A percentile compares a stretch with the other conserved stretches of the same genome.
Conservation (phyloP, 2,329 filamentous ascomycete genomes). For the Hypoxylon sp. region DNA sequence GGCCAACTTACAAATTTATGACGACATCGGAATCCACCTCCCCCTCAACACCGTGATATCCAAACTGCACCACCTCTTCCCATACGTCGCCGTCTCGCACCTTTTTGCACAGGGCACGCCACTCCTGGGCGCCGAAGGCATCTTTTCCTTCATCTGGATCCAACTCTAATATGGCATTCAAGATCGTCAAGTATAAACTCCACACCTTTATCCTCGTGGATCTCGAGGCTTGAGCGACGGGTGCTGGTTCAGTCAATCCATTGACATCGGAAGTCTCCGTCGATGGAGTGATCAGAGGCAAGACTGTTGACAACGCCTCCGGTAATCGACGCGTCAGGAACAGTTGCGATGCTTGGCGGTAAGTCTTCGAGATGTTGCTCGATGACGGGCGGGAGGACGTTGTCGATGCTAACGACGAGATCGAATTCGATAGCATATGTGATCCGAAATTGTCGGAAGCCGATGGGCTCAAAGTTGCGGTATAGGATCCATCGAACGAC, state of each 20-base stretch:
- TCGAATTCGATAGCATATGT: constrained; percentile 70
- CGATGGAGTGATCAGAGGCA: constrained; percentile 80
- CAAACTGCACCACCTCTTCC: constrained; percentile 89
- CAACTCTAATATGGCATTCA: constrained; percentile 91
- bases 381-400: constrained; percentile 70
- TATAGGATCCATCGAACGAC: constrained; percentile 59
- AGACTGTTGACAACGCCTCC: constrained; percentile 86
- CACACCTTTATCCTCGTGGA: constrained; percentile 93
- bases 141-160: constrained; percentile 91
- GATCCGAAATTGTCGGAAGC: constrained; percentile 62
- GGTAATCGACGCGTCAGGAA: constrained; percentile 94
- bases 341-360: constrained; percentile 92
- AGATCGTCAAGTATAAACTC: constrained; percentile 94
- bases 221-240: constrained; percentile 82
- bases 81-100: constrained; percentile 92
- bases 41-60: constrained; percentile 88
- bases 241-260: constrained; percentile 68
- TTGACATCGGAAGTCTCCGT: constrained; percentile 61
- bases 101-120: constrained; percentile 83
- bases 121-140: constrained; percentile 86
- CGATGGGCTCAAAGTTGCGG: constrained; percentile 61
- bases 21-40: constrained; percentile 96
- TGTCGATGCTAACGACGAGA: constrained; percentile 76
- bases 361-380: constrained; percentile 87
- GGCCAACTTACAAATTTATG: constrained; percentile 78